Percentiles rank a stretch among this genome's conserved stretches.
Conservation (phyloP, 257 asterid genomes). For the Solanum sejunctum region DNA sequence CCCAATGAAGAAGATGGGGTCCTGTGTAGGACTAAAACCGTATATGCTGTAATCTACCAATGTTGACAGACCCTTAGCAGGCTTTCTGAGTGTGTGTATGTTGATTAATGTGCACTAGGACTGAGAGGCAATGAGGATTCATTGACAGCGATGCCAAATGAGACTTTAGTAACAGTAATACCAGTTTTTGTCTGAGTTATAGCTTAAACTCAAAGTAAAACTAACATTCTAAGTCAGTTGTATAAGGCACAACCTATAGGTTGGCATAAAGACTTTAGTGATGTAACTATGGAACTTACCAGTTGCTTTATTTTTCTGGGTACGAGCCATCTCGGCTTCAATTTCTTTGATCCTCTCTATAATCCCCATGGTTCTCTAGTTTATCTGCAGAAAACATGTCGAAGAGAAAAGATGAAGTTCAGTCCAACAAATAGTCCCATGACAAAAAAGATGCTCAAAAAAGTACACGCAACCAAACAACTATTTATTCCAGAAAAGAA, state of each 20-base stretch:
- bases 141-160: not conserved
- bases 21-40: not conserved
- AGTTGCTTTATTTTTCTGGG: constrained; percentile 98
- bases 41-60: not conserved
- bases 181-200: not conserved
- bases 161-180: not conserved
- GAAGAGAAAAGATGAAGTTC: not conserved
- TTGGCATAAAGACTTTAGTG: not conserved
- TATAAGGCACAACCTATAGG: not conserved
- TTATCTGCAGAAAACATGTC: constrained; percentile 23
- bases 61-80: not conserved
- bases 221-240: not conserved
- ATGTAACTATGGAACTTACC: constrained; percentile 22
- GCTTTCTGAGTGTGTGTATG: not conserved
- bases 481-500: not conserved
- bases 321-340: constrained; percentile 97
- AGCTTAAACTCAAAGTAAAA: not conserved
- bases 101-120: not conserved
- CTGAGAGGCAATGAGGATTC: not conserved
- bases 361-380: constrained; percentile 67
- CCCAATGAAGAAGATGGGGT: not conserved
- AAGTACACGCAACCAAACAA: not conserved
- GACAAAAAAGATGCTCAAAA: not conserved
- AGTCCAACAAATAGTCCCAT: not conserved
- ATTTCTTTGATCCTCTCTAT: constrained; percentile 89